These are phyloP conservation scores for Mycena galopus DNA, from an alignment of 768 basidiomycete species.

Conservation along the genomic window DNA sequence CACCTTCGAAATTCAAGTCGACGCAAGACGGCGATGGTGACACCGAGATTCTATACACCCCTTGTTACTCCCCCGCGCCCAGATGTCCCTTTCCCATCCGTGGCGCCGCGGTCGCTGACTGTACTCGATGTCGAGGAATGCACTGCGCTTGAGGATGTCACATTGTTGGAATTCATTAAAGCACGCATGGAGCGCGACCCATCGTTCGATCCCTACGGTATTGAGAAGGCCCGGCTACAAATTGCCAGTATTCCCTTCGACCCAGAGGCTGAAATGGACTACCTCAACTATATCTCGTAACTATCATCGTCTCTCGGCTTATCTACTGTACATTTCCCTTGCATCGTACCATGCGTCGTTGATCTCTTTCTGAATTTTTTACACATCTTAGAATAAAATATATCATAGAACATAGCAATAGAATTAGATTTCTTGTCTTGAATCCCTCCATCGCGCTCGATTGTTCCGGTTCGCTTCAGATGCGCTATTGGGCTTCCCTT, in stretches of 20 bases:
- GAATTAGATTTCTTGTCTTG: too few relatives aligned
- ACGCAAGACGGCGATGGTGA: slow-evolving; percentile 8
- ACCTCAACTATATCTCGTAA: not conserved
- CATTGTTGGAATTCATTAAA: not conserved
- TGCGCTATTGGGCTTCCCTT: too few relatives aligned
- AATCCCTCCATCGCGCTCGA: too few relatives aligned
- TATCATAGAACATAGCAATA: too few relatives aligned
- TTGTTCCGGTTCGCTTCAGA: too few relatives aligned
- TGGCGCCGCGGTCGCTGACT: slow-evolving; percentile 17
- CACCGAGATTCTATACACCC: slow-evolving; percentile 6
- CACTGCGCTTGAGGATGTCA: not conserved
- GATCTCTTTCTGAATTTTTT: too few relatives aligned
- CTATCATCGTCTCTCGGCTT: too few relatives aligned
- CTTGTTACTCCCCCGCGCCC: not conserved
- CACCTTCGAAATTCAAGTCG: slow-evolving; percentile 4
- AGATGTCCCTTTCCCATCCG: slow-evolving; percentile 8
- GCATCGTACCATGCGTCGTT: too few relatives aligned
- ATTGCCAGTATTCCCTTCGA: not conserved
- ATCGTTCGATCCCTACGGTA: slow-evolving; percentile 14
- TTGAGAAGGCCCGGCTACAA: slow-evolving; percentile 19
- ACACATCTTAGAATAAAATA: too few relatives aligned
- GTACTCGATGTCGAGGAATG: slow-evolving; percentile 4
- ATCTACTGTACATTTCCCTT: too few relatives aligned
- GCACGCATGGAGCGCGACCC: not conserved
- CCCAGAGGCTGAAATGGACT: slow-evolving; percentile 12